Conservation (phyloP, 176 grass and related monocot genomes). For the Leersia perrieri region DNA sequence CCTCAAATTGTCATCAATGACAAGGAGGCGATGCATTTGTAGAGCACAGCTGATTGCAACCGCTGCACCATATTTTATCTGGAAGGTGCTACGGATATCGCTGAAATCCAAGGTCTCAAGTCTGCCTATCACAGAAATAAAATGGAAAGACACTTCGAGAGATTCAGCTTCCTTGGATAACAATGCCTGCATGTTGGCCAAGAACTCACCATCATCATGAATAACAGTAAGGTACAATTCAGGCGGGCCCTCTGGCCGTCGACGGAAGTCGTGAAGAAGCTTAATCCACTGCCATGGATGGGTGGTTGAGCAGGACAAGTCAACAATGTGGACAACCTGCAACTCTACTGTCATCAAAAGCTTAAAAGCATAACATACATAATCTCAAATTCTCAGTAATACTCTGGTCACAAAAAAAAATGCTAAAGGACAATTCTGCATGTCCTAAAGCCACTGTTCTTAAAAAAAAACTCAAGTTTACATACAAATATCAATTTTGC, state of each 20-base stretch:
- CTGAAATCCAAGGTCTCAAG: constrained; percentile 48
- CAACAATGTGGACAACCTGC: constrained; percentile 50
- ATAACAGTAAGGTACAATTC: constrained; percentile 41
- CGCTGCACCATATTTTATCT: constrained; percentile 29
- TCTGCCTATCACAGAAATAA: constrained; percentile 29
- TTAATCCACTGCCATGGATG: constrained; percentile 50
- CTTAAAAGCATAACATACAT: not conserved
- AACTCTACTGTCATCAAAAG: constrained; percentile 3
- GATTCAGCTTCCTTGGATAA: constrained; percentile 35
- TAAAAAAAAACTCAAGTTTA: not conserved
- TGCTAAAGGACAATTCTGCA: not conserved
- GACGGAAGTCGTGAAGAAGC: constrained; percentile 37
- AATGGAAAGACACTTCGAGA: constrained; percentile 37
- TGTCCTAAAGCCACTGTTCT: not conserved
- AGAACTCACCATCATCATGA: constrained; percentile 28
- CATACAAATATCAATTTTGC: not conserved
- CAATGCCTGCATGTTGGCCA: constrained; percentile 16
- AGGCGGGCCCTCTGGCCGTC: constrained; percentile 25
- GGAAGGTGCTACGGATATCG: constrained; percentile 31
- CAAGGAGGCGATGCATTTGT: constrained; percentile 37
- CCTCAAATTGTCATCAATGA: constrained; percentile 20
- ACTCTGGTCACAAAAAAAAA: too few relatives aligned
- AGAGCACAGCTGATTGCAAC: constrained; percentile 30
- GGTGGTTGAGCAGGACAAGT: constrained; percentile 44
- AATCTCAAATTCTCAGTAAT: not conserved